These are phyloP conservation scores for Prunus davidiana DNA, from an alignment of 306 rosid genomes.

Conservation along the genomic window DNA sequence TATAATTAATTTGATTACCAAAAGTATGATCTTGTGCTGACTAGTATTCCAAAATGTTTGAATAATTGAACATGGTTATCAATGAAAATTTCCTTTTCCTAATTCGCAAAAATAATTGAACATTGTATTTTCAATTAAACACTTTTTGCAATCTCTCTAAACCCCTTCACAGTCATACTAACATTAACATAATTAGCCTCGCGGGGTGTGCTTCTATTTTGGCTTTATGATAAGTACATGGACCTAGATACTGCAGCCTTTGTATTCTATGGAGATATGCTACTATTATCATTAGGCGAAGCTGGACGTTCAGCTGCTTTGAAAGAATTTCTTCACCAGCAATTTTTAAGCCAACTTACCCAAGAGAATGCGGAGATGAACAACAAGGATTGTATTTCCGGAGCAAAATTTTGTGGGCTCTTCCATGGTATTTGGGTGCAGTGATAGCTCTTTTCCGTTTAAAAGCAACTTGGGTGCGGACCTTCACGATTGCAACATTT, in stretches of 20 bases:
- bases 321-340: not conserved
- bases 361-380: not conserved
- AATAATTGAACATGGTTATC: no score
- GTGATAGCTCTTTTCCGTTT: not conserved
- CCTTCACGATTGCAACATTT: not conserved
- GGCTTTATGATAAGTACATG: not conserved
- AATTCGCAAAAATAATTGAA: no score
- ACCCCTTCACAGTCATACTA: no score
- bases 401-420: not conserved
- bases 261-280: not conserved
- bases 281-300: not conserved
- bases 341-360: not conserved
- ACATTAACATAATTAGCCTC: not conserved
- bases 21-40: no score
- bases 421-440: constrained; percentile 1
- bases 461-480: not conserved
- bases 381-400: no score
- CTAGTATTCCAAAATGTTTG: no score
- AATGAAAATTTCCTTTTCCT: no score
- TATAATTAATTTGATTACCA: no score
- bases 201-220: not conserved
- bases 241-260: not conserved
- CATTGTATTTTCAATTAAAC: no score
- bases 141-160: no score
- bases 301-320: not conserved